These are phyloP conservation scores for Xylariaceae sp. DNA, from an alignment of 2,329 filamentous ascomycete species.

Conservation along the genomic window DNA sequence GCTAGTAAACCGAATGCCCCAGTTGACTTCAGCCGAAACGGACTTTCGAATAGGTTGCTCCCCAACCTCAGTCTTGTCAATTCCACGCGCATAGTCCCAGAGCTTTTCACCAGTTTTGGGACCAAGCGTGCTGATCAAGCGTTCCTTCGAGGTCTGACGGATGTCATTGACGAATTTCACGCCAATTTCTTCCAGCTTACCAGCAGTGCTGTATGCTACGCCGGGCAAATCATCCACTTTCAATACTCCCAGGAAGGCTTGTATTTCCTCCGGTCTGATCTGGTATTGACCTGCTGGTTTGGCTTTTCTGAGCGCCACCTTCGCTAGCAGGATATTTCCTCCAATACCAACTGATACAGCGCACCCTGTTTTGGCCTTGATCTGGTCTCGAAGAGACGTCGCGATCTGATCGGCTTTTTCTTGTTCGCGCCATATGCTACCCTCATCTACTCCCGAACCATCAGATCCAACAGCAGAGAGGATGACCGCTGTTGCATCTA, in stretches of 20 bases:
- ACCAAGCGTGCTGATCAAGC: conserved; percentile 66
- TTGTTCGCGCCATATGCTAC: conserved; percentile 71
- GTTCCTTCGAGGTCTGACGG: conserved; percentile 69
- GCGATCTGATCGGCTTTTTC: conserved; percentile 70
- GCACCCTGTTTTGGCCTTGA: conserved; percentile 74
- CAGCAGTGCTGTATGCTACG: conserved; percentile 83
- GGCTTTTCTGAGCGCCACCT: conserved; percentile 81
- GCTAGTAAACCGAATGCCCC: conserved; percentile 91
- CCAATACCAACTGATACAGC: conserved; percentile 91
- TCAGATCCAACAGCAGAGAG: conserved; percentile 60
- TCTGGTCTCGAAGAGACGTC: conserved; percentile 56
- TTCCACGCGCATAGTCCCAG: conserved; percentile 83
- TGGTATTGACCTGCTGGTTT: conserved; percentile 94
- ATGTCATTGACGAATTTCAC: conserved; percentile 80
- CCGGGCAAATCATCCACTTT: conserved; percentile 80
- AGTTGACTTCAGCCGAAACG: conserved; percentile 94
- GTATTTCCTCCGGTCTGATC: conserved; percentile 72
- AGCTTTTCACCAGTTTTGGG: conserved; percentile 91
- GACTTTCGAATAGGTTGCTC: conserved; percentile 84
- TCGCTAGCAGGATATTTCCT: conserved; percentile 83
- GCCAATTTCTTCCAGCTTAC: conserved; percentile 82
- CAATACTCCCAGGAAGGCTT: conserved; percentile 71
- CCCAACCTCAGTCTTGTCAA: conserved; percentile 80
- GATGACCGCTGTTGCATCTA: conserved; percentile 74
- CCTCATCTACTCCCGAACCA: conserved; percentile 60